A percentile compares a stretch with the other conserved stretches of the same genome.
Conservation (phyloP, 805 yeast species). For the Schwanniomyces yamadae region DNA sequence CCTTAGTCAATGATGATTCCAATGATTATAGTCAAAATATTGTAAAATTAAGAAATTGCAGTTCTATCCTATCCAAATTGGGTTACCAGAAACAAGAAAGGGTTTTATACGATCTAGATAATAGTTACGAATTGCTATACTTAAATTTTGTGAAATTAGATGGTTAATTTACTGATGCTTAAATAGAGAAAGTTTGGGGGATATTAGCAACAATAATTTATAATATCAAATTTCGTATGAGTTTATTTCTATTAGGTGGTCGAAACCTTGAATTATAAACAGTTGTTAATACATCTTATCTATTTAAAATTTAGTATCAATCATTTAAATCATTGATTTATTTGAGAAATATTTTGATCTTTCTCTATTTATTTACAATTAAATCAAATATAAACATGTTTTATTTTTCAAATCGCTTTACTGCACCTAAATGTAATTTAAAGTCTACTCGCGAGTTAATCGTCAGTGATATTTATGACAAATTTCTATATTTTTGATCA, state of each 20-base stretch:
- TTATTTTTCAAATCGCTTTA: too few species aligned
- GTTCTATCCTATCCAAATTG: slow-evolving; percentile 28
- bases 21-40: slow-evolving; percentile 11
- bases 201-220: slow-evolving; percentile 11
- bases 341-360: too few species aligned
- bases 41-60: slow-evolving; percentile 16
- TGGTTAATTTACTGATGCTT: slow-evolving; percentile 1
- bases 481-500: neutral
- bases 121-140: slow-evolving; percentile 69
- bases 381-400: too few species aligned
- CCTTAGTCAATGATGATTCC: slow-evolving; percentile 34
- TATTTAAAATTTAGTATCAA: slow-evolving; percentile 1
- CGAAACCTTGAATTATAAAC: neutral
- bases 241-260: slow-evolving; percentile 7
- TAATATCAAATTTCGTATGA: slow-evolving; percentile 2
- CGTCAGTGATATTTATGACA: too few species aligned
- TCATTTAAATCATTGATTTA: slow-evolving; percentile 1
- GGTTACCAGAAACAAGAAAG: slow-evolving; percentile 63
- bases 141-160: slow-evolving; percentile 52
- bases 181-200: slow-evolving; percentile 19
- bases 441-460: too few species aligned
- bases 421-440: too few species aligned
- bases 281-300: slow-evolving; percentile 5
- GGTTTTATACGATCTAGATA: slow-evolving; percentile 68
- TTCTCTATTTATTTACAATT: too few species aligned